A percentile compares a stretch with the other conserved stretches of the same genome.
These are phyloP conservation scores for Monosporascus sp. DNA, from an alignment of 2,329 filamentous ascomycete genomes.

Conservation along the genomic window DNA sequence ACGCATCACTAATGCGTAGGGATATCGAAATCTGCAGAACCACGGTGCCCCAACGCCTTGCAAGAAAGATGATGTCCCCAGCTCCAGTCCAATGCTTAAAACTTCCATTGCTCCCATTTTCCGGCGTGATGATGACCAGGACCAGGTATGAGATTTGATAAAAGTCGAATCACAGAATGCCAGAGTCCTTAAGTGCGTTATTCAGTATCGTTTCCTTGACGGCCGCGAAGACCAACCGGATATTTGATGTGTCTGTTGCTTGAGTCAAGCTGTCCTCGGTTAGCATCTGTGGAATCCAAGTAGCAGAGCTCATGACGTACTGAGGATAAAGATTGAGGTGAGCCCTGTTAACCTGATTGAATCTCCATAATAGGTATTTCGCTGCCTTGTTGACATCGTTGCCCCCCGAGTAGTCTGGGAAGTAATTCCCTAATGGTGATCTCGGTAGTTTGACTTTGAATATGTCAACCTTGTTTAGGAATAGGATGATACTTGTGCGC, in stretches of 20 bases:
- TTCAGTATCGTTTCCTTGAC: slow-evolving; percentile 99
- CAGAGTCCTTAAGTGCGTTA: slow-evolving; percentile 96
- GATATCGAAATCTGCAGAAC: background rate
- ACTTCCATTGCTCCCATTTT: slow-evolving; percentile 8
- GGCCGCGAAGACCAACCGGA: slow-evolving; percentile 93
- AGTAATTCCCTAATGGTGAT: slow-evolving; percentile 90
- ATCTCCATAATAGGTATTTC: slow-evolving; percentile 96
- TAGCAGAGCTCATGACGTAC: slow-evolving; percentile 50
- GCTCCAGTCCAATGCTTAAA: slow-evolving; percentile 18
- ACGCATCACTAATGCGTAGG: background rate
- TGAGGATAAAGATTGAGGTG: slow-evolving; percentile 97
- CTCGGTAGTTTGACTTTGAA: slow-evolving; percentile 92
- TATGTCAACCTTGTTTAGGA: slow-evolving; percentile 97
- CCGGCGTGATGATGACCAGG: slow-evolving; percentile 8
- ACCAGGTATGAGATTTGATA: slow-evolving; percentile 7
- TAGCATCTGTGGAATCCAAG: slow-evolving; percentile 10
- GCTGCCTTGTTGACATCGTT: slow-evolving; percentile 97
- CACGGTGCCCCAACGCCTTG: background rate
- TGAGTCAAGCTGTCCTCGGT: slow-evolving; percentile 71
- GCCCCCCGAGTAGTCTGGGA: slow-evolving; percentile 94
- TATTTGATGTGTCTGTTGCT: slow-evolving; percentile 98
- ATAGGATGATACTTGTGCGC: slow-evolving; percentile 96
- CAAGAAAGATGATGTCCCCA: background rate
- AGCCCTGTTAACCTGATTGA: slow-evolving; percentile 96
- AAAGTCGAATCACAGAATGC: slow-evolving; percentile 66